Evolutionary conservation across 495 filamentous ascomycete genomes (phyloP), one percentile per base, ranked within the genome.

Genomic region (Aspergillus asperescens): DNA sequence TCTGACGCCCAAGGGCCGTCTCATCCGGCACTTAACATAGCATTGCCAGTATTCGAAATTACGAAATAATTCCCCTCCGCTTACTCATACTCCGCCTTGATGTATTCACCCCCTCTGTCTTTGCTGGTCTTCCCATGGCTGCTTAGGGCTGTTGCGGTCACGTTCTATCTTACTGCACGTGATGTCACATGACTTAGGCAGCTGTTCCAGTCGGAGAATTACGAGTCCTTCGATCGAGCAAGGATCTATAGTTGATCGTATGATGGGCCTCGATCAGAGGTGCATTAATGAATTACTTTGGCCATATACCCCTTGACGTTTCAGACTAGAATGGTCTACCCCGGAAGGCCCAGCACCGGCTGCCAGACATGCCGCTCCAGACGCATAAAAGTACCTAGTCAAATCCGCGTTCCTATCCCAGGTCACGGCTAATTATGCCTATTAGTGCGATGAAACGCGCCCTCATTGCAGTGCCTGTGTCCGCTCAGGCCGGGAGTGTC

Each of bases 281-380:
- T 22, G 15, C 29, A 16, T 50, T 7, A 31, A 50, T 41, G 28
- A 38, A 18, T 8, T 8, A 13, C 19, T 25, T 10, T 48, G 15
- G 31, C 16, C 31, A 22, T 46, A 18, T 25, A 31, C 23, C 28
- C 8, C 34, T 19, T 25, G 9, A 19, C 42, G 24, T 45, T 18
- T 12, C 23, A 31, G 6, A 35, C 43, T 23, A 40, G 7, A 10
- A 88, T 87, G 83, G 84, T 87, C n/a, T 86, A 87, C 63, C 78
- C 78, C 60, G 84, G 85, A 25, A 87, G 85, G 57, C 83, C 83
- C 57, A 86, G 82, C 55, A 82, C 81, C 58, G 82, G 82, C 35
- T 87, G 85, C 63, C 78, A 78, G 48, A 82, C 76, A 51, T 88
- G 85, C 64, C 77, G 84, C 52, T 76, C 75, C 27, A 71, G 83